Conservation (phyloP, 176 grass and related monocot genomes). For the Musa itinerans region DNA sequence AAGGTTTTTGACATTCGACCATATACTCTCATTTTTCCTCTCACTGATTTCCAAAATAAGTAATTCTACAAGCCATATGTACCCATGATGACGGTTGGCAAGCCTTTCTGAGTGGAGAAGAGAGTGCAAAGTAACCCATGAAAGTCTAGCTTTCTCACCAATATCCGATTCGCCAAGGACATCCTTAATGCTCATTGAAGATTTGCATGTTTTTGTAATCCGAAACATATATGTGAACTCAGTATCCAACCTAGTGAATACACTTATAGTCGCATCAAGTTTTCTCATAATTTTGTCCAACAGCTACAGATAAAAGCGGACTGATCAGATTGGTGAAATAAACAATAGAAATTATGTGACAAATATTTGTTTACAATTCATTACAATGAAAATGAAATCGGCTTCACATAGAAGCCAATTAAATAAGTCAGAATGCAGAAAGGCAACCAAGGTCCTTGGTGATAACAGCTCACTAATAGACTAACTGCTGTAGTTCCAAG, state of each 20-base stretch:
- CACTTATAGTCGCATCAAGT: slow-evolving; percentile 66
- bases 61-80: slow-evolving; percentile 94
- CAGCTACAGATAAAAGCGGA: slow-evolving; percentile 43
- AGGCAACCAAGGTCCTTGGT: not conserved
- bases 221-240: slow-evolving; percentile 88
- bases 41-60: slow-evolving; percentile 87
- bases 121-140: slow-evolving; percentile 75
- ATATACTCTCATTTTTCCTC: slow-evolving; percentile 57
- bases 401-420: not conserved
- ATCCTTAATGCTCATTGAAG: slow-evolving; percentile 61
- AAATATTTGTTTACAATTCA: no score
- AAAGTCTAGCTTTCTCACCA: slow-evolving; percentile 53
- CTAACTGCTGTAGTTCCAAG: no score
- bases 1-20: slow-evolving; percentile 74
- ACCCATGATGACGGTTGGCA: slow-evolving; percentile 92
- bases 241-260: slow-evolving; percentile 68
- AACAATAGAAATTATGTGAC: no score
- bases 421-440: not conserved
- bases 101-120: slow-evolving; percentile 80
- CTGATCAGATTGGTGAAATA: slow-evolving; percentile 18
- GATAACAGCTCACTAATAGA: not conserved
- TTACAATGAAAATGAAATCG: not conserved
- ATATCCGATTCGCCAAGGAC: slow-evolving; percentile 56
- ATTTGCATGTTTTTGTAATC: slow-evolving; percentile 74
- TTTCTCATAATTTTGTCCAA: slow-evolving; percentile 75